Evolutionary conservation across 345 rosid species (phyloP).

Genomic region (Gossypium anomalum): DNA sequence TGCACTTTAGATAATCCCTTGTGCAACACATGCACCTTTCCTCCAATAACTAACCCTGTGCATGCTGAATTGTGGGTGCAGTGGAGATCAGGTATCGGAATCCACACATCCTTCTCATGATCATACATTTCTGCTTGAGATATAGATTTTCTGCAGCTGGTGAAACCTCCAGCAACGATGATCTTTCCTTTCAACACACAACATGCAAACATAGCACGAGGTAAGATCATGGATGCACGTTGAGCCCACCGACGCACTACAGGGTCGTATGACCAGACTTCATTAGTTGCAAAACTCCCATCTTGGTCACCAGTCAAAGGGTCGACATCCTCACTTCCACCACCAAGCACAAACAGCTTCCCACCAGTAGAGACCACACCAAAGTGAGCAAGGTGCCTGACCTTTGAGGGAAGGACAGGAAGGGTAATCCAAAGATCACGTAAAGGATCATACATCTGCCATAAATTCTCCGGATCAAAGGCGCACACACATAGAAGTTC

Average conservation of each 20-base stretch:
- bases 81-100: slow-evolving; percentile 75
- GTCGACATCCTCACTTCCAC: slow-evolving; percentile 94
- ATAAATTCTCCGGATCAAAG: slow-evolving; percentile 84
- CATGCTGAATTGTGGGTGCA: slow-evolving; percentile 89
- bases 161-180: slow-evolving; percentile 90
- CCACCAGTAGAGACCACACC: slow-evolving; percentile 66
- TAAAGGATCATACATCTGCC: slow-evolving; percentile 91
- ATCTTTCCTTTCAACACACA: slow-evolving; percentile 79
- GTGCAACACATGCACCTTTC: slow-evolving; percentile 76
- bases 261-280: slow-evolving; percentile 94
- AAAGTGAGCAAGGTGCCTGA: slow-evolving; percentile 82
- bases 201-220: slow-evolving; percentile 97
- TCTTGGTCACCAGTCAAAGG: slow-evolving; percentile 89
- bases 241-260: slow-evolving; percentile 63
- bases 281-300: slow-evolving; percentile 86
- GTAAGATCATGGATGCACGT: slow-evolving; percentile 74
- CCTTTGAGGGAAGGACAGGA: slow-evolving; percentile 80
- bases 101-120: slow-evolving; percentile 74
- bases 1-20: slow-evolving; percentile 87
- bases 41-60: slow-evolving; percentile 66
- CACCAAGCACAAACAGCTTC: slow-evolving; percentile 83
- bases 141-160: slow-evolving; percentile 79
- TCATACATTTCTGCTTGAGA: slow-evolving; percentile 94
- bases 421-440: slow-evolving; percentile 84
- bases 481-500: slow-evolving; percentile 77